A percentile compares a stretch with the other conserved stretches of the same genome.
Evolutionary conservation across 1,284 basidiomycete genomes (phyloP).

Genomic region (Ustilago xerochloae): DNA sequence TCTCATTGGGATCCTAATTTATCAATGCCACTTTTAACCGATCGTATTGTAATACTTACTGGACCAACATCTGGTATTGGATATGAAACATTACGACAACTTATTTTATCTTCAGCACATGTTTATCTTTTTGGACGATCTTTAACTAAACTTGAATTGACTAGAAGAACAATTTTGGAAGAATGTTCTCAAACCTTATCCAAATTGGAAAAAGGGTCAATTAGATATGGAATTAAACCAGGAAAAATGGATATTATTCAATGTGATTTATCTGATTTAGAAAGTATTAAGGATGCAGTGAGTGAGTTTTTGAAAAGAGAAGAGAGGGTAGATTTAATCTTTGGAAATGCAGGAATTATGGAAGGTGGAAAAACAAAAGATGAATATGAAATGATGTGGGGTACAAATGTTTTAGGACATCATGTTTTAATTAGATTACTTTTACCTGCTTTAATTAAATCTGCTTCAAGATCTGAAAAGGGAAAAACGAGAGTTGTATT

Average conservation of each 20-base stretch:
- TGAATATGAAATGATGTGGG: conserved; percentile 56
- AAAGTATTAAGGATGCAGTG: conserved; percentile 35
- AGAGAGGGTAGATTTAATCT: conserved; percentile 46
- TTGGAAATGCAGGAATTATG: conserved; percentile 56
- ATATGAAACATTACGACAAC: conserved; percentile 48
- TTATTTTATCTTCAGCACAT: conserved; percentile 52
- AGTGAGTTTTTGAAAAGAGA: conserved; percentile 29
- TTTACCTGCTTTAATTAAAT: conserved; percentile 30
- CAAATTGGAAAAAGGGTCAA: neutral
- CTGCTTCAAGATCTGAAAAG: conserved; percentile 4
- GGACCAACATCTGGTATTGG: conserved; percentile 62
- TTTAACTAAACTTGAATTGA: conserved; percentile 4
- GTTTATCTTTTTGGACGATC: conserved; percentile 53
- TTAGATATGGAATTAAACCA: neutral
- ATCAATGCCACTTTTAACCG: conserved; percentile 28
- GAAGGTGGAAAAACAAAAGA: conserved; percentile 27
- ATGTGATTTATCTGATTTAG: conserved; percentile 48
- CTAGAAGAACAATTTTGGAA: neutral
- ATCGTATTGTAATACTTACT: conserved; percentile 56
- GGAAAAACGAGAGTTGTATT: conserved; percentile 40
- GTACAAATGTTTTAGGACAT: conserved; percentile 54
- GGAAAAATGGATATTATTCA: conserved; percentile 37
- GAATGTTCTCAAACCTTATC: conserved; percentile 6
- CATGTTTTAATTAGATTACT: conserved; percentile 50
- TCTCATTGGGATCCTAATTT: conserved; percentile 19